Evolutionary conservation across 108 stramenopile genomes (phyloP), one percentile per base, ranked within the genome.

Genomic region (Cylindrotheca fusiformis): DNA sequence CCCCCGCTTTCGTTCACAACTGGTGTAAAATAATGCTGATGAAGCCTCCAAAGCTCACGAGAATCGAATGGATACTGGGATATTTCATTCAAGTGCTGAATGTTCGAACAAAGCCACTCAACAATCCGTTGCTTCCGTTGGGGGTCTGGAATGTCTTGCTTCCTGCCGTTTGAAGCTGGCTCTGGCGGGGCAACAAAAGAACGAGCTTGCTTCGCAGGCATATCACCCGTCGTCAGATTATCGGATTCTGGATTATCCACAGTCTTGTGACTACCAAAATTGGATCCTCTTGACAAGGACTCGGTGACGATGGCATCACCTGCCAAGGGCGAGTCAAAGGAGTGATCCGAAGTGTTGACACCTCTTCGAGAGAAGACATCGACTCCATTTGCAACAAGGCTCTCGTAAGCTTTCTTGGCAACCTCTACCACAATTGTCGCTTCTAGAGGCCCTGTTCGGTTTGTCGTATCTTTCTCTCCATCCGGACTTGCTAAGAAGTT

Each of bases 21-120:
- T 4, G 87, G 86, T 32, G 91, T 85, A 53, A 87, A 89, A 50
- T 87, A 92, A 58, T 87, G 80, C 45, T 85, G 84, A 60, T 92
- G 81, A 17, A 92, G 59, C 52, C 78, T 81, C 75, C 84, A 75
- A 32, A 92, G 68, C 55, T 92, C 91, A 32, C 72, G 71, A 22
- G 86, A 80, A 53, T 76, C 75, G 30, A 87, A 92, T 3, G 91
- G 86, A n/a, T 78, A 59, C 45, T 84, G 74, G 14, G 78, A 61
- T 24, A 92, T 60, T 61, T 85, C 82, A 68, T 92, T 83, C 63
- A 92, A 58, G 58, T 84, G 72, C 32, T 76, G 71, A 52, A 74
- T 84, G 52, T 89, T 84, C 24, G 63, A 55, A 36, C 87, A 85
- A 10, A 92, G 73, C 91, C 91, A 92, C 54, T 89, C 84, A 55